Evolutionary conservation across 169 alveolate species (phyloP).

Genomic region (Plasmodium sp.): DNA sequence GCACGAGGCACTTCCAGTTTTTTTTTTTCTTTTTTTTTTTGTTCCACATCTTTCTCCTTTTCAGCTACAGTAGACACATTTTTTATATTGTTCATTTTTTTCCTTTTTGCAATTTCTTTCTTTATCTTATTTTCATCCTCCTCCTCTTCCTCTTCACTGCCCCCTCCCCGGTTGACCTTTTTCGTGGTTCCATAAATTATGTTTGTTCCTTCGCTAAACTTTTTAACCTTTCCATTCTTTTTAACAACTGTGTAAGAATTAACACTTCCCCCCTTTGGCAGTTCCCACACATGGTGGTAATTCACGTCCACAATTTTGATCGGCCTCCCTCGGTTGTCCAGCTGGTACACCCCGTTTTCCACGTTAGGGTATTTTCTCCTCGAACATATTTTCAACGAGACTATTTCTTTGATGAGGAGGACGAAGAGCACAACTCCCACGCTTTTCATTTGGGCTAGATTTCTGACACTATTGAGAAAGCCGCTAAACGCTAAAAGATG

Average conservation of each 20-base stretch:
- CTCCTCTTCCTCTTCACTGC: background rate
- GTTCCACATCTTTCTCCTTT: slow-evolving; percentile 10
- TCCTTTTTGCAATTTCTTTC: slow-evolving; percentile 15
- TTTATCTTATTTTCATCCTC: slow-evolving; percentile 35
- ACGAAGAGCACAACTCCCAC: slow-evolving; percentile 6
- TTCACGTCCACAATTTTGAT: slow-evolving; percentile 65
- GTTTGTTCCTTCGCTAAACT: slow-evolving; percentile 73
- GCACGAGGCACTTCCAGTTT: slow-evolving; percentile 13
- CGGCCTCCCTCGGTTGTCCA: slow-evolving; percentile 69
- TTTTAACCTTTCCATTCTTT: slow-evolving; percentile 65
- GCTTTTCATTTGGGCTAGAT: slow-evolving; percentile 23
- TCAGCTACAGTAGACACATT: slow-evolving; percentile 48
- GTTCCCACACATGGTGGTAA: slow-evolving; percentile 62
- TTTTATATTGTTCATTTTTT: slow-evolving; percentile 16
- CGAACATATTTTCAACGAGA: background rate
- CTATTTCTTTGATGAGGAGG: slow-evolving; percentile 9
- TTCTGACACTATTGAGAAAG: background rate
- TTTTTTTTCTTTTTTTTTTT: slow-evolving; percentile 8
- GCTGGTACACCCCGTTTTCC: slow-evolving; percentile 65
- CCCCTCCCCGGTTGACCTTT: background rate
- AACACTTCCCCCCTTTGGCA: slow-evolving; percentile 49
- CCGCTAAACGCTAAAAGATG: slow-evolving; percentile 3
- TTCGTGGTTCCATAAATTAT: slow-evolving; percentile 69
- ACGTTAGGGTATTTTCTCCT: slow-evolving; percentile 63
- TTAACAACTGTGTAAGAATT: slow-evolving; percentile 59